Evolutionary conservation across 2,329 filamentous ascomycete genomes (phyloP).

Genomic region (Dactylella cylindrospora): DNA sequence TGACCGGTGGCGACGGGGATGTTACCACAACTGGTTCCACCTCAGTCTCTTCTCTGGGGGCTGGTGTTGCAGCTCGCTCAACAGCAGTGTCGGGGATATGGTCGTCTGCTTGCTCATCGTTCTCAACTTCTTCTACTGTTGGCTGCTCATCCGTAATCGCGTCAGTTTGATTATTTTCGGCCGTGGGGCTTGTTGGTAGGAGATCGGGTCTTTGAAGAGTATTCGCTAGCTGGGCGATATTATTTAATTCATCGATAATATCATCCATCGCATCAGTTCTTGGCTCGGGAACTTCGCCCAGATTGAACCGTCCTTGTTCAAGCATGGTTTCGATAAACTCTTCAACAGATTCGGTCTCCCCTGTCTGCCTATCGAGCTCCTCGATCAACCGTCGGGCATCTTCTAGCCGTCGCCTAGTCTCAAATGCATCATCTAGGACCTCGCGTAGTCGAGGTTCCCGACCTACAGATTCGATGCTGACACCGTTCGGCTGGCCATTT

Average conservation of each 20-base stretch:
- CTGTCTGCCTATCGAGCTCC: conserved; percentile 5
- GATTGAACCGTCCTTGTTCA: background rate
- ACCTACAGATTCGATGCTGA: conserved; percentile 8
- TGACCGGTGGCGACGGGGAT: conserved; percentile 13
- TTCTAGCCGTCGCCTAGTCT: background rate
- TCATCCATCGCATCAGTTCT: conserved; percentile 28
- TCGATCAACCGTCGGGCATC: conserved; percentile 2
- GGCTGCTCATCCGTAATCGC: conserved; percentile 8
- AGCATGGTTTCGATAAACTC: conserved; percentile 20
- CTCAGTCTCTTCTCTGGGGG: conserved; percentile 16
- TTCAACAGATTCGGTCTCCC: conserved; percentile 9
- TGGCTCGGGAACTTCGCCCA: conserved; percentile 16
- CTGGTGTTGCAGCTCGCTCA: conserved; percentile 29
- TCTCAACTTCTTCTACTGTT: conserved; percentile 31
- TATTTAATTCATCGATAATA: conserved; percentile 29
- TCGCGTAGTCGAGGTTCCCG: conserved; percentile 14
- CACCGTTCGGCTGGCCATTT: background rate
- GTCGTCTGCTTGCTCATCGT: conserved; percentile 27
- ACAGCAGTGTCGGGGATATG: conserved; percentile 30
- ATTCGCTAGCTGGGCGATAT: conserved; percentile 30
- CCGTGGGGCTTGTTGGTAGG: background rate
- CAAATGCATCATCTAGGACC: conserved; percentile 12
- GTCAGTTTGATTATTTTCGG: background rate
- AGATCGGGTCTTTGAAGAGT: too few species aligned
- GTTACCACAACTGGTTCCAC: background rate